A percentile compares a stretch with the other conserved stretches of the same genome.
These are phyloP conservation scores for Pugionium dolabratum DNA, from an alignment of 345 rosid genomes.

Conservation along the genomic window DNA sequence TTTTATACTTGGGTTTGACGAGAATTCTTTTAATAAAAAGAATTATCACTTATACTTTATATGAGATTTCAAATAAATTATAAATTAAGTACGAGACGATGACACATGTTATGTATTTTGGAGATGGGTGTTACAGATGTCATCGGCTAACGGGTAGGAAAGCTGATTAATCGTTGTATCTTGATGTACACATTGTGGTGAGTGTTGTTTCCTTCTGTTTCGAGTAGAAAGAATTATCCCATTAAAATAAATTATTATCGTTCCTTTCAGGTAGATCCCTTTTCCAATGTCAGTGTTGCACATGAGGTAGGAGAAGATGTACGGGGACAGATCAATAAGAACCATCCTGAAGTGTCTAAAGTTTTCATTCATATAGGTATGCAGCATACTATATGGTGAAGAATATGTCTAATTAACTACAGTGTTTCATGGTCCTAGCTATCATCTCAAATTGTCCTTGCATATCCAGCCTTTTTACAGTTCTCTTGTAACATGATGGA, in stretches of 20 bases:
- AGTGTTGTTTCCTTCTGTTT: slow-evolving; percentile 30
- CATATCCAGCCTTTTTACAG: slow-evolving; percentile 71
- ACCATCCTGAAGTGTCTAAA: slow-evolving; percentile 78
- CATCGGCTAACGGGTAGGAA: slow-evolving; percentile 95
- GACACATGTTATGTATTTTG: too few species aligned
- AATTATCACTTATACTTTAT: too few species aligned
- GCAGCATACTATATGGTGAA: slow-evolving; percentile 12
- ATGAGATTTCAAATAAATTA: too few species aligned
- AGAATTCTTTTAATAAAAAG: too few species aligned
- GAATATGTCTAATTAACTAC: slow-evolving; percentile 15
- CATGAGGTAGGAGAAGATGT: slow-evolving; percentile 87
- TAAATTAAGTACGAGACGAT: too few species aligned
- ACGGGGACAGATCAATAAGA: slow-evolving; percentile 61
- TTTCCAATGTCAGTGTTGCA: slow-evolving; percentile 85
- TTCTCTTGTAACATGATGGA: slow-evolving; percentile 41
- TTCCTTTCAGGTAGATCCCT: slow-evolving; percentile 74
- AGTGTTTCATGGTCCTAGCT: slow-evolving; percentile 5
- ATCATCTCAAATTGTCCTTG: slow-evolving; percentile 21
- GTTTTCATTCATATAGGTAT: slow-evolving; percentile 96
- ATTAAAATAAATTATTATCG: slow-evolving; percentile 13
- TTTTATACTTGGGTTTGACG: too few species aligned
- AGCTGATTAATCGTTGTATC: slow-evolving; percentile 86
- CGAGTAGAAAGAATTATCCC: slow-evolving; percentile 1
- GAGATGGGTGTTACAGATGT: too few species aligned
- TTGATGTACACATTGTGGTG: slow-evolving; percentile 95